phyloP scores from a whole-genome alignment of 345 rosid genomes.

The Eucalyptus brandiana region DNA sequence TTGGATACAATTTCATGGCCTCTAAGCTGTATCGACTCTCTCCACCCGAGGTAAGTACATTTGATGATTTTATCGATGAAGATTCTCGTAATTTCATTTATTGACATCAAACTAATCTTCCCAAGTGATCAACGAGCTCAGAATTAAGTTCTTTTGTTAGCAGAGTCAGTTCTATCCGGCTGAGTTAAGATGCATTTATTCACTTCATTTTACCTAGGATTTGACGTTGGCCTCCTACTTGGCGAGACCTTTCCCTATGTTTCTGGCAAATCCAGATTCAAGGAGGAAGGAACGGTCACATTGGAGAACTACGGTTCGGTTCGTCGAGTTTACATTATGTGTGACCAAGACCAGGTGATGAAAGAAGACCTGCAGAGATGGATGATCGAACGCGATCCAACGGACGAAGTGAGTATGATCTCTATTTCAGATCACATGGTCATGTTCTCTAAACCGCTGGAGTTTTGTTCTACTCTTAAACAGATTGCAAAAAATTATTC shows the following conservation, averaged over 20 bases:
- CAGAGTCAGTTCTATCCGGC: background rate
- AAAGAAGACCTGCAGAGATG: constrained; percentile 10
- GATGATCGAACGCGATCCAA: constrained; percentile 15
- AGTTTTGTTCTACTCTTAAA: constrained; percentile 9
- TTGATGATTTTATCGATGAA: background rate
- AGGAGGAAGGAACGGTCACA: background rate
- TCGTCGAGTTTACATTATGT: constrained; percentile 9
- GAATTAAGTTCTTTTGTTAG: background rate
- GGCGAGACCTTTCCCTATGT: background rate
- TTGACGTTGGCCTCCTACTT: constrained; percentile 9
- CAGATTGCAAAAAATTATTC: constrained; percentile 3
- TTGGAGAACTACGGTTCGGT: constrained; percentile 1
- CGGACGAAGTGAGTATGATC: constrained; percentile 5
- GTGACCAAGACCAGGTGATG: constrained; percentile 1
- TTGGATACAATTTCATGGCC: constrained; percentile 6
- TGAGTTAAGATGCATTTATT: background rate
- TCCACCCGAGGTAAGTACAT: background rate
- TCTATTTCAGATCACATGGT: constrained; percentile 27
- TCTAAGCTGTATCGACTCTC: constrained; percentile 1
- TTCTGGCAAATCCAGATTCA: background rate
- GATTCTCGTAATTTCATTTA: background rate
- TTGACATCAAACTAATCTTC: background rate
- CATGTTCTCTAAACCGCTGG: constrained; percentile 16
- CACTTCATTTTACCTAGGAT: constrained; percentile 5
- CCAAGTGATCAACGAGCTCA: background rate